Conservation (phyloP, 306 rosid species). For the Cicer cuneatum region DNA sequence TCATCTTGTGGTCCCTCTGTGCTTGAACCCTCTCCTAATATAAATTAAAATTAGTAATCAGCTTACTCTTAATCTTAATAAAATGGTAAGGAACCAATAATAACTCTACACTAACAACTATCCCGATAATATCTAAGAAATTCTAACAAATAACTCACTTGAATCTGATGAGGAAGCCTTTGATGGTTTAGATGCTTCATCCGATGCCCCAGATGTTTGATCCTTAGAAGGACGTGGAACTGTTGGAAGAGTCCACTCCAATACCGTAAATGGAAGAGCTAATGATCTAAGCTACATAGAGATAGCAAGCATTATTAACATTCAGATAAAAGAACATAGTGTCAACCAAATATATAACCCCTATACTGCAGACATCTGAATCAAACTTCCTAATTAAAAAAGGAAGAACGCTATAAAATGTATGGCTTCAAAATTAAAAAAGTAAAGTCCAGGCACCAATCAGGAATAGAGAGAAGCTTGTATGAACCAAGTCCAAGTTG, state of each 20-base stretch:
- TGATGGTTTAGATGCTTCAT: constrained; percentile 57
- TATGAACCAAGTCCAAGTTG: constrained; percentile 29
- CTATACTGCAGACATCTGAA: constrained; percentile 23
- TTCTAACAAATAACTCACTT: constrained; percentile 63
- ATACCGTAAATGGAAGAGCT: constrained; percentile 99
- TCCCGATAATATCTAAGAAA: constrained; percentile 37
- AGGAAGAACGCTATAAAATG: constrained; percentile 4
- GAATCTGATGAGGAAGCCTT: constrained; percentile 62
- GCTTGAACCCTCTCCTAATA: constrained; percentile 62
- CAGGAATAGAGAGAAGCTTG: constrained; percentile 33
- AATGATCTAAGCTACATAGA: constrained; percentile 98
- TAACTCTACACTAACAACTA: constrained; percentile 42
- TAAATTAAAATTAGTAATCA: constrained; percentile 46
- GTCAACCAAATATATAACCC: constrained; percentile 34
- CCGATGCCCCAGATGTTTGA: constrained; percentile 50
- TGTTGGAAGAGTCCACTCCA: constrained; percentile 99
- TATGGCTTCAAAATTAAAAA: background rate
- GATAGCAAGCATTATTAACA: constrained; percentile 65
- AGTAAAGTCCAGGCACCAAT: constrained; percentile 10
- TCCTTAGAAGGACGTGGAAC: constrained; percentile 75
- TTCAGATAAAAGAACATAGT: constrained; percentile 37
- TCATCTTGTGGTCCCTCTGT: constrained; percentile 85
- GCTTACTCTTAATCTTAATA: constrained; percentile 37
- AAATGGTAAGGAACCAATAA: constrained; percentile 37
- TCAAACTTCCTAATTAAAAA: constrained; percentile 11